Percentiles rank a stretch among this genome's conserved stretches.
These are phyloP conservation scores for Brasilioporus rufonigricans DNA, from an alignment of 768 basidiomycete species.

Conservation along the genomic window DNA sequence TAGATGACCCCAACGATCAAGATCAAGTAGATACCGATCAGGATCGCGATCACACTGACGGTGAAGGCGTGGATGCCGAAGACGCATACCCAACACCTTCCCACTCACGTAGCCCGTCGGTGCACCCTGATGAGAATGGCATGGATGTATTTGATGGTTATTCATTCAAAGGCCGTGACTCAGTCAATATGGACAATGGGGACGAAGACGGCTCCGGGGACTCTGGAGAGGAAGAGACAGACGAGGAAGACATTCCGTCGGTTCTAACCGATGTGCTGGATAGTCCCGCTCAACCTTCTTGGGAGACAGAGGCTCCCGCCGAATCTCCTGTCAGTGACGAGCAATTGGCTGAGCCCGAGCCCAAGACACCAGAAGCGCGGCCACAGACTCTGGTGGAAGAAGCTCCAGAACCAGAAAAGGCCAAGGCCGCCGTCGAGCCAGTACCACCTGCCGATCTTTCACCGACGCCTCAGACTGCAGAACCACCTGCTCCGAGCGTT, in stretches of 20 bases:
- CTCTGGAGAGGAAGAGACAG: constrained; percentile 33
- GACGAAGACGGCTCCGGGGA: constrained; percentile 43
- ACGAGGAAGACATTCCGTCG: constrained; percentile 37
- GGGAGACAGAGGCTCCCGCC: constrained; percentile 32
- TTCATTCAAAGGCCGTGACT: constrained; percentile 86
- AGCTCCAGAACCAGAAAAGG: constrained; percentile 16
- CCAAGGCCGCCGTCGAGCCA: constrained; percentile 12
- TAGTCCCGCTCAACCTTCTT: constrained; percentile 23
- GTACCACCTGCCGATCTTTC: constrained; percentile 11
- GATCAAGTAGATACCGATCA: constrained; percentile 66
- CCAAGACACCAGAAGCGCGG: constrained; percentile 76
- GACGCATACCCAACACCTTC: constrained; percentile 78
- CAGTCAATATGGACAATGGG: constrained; percentile 73
- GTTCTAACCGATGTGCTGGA: constrained; percentile 19
- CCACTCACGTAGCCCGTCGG: constrained; percentile 75
- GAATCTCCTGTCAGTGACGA: constrained; percentile 36
- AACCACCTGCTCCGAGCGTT: constrained; percentile 2
- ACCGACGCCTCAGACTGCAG: constrained; percentile 14
- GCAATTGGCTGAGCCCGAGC: constrained; percentile 50
- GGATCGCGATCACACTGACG: constrained; percentile 65
- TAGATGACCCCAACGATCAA: constrained; percentile 71
- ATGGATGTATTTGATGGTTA: constrained; percentile 92
- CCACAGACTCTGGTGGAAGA: constrained; percentile 35
- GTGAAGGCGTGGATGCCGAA: constrained; percentile 70
- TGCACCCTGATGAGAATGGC: constrained; percentile 44